These are phyloP conservation scores for Lactuca sativa DNA, from an alignment of 129 eudicot species.

Conservation along the genomic window DNA sequence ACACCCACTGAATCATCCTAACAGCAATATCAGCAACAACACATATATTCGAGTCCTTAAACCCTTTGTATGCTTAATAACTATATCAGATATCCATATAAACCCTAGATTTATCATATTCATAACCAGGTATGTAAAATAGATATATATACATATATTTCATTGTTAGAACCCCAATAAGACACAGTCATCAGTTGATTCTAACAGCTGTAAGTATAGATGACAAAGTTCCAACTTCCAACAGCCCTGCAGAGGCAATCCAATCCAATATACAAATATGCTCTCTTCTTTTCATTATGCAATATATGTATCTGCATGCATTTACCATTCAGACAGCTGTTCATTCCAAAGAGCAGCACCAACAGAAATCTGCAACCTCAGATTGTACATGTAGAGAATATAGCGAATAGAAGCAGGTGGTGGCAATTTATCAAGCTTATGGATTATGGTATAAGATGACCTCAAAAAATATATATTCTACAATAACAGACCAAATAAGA, in stretches of 20 bases:
- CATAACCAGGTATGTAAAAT: too few relatives aligned
- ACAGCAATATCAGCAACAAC: conserved; percentile 34
- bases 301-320: conserved; percentile 23
- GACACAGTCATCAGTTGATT: too few relatives aligned
- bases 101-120: background rate
- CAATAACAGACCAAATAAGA: conserved; percentile 5
- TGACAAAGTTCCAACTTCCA: too few relatives aligned
- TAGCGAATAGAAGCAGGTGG: conserved; percentile 38
- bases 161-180: conserved; percentile 19
- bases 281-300: conserved; percentile 29
- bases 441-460: conserved; percentile 18
- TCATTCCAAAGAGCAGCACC: conserved; percentile 31
- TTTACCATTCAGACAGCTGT: conserved; percentile 41
- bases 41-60: background rate
- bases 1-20: conserved; percentile 46
- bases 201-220: too few relatives aligned
- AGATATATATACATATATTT: conserved; percentile 21
- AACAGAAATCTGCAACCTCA: conserved; percentile 51
- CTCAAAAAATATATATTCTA: conserved; percentile 3
- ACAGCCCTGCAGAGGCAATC: conserved; percentile 33
- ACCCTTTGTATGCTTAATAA: conserved; percentile 20
- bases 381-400: conserved; percentile 39
- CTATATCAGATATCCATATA: conserved; percentile 31
- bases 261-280: conserved; percentile 27
- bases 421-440: conserved; percentile 19